Conservation (phyloP, 345 rosid species). For the Populus ilicifolia region DNA sequence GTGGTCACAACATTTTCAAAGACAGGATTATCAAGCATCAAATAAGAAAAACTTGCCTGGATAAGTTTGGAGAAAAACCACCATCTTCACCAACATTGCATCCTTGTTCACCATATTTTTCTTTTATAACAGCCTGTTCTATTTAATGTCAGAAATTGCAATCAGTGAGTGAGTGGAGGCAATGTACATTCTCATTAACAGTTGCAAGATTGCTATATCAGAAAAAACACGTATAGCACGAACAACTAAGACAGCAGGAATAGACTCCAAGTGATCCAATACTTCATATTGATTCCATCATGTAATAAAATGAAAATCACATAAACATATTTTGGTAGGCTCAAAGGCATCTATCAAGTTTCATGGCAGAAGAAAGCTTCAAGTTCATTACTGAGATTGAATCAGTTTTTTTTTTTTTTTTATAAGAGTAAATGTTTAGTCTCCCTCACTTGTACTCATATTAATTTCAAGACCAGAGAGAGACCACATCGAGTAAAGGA, state of each 20-base stretch:
- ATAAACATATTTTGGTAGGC: background rate
- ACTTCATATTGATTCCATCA: background rate
- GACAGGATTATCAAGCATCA: slow-evolving; percentile 20
- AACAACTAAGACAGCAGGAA: background rate
- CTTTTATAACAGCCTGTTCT: slow-evolving; percentile 78
- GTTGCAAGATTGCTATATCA: background rate
- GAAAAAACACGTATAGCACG: background rate
- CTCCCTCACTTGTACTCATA: no score
- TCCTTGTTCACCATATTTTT: slow-evolving; percentile 67
- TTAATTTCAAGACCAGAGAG: no score
- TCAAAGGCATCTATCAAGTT: background rate
- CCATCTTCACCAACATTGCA: slow-evolving; percentile 95
- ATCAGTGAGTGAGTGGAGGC: slow-evolving; percentile 18
- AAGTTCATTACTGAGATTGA: background rate
- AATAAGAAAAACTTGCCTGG: slow-evolving; percentile 47
- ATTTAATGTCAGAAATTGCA: slow-evolving; percentile 34
- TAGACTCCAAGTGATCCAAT: background rate
- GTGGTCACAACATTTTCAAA: background rate
- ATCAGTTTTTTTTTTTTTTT: no score
- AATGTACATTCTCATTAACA: background rate
- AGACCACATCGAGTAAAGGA: no score
- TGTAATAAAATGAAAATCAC: background rate
- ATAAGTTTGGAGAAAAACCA: slow-evolving; percentile 89
- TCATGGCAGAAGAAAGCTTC: background rate
- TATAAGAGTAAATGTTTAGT: no score